phyloP scores from a whole-genome alignment of 1,284 basidiomycete species.

The Bondarzewia mesenterica region DNA sequence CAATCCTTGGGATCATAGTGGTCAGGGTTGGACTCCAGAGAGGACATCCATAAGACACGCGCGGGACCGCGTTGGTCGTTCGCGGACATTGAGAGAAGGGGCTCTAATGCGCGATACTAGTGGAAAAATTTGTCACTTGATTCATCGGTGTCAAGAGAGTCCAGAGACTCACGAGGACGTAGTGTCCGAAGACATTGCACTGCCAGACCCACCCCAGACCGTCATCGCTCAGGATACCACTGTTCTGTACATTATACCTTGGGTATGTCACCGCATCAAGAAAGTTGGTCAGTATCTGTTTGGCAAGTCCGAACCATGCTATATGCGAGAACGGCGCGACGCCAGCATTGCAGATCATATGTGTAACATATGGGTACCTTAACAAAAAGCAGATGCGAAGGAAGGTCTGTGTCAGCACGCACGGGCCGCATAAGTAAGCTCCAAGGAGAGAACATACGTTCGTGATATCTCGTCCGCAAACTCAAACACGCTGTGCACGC shows the following conservation, averaged over 20 bases:
- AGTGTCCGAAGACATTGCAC: slow-evolving; percentile 81
- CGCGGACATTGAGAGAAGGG: slow-evolving; percentile 35
- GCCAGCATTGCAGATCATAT: slow-evolving; percentile 80
- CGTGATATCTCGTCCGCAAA: slow-evolving; percentile 52
- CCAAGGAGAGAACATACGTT: slow-evolving; percentile 34
- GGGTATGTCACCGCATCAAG: slow-evolving; percentile 50
- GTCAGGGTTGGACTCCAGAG: slow-evolving; percentile 51
- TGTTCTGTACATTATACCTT: slow-evolving; percentile 50
- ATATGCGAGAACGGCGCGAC: slow-evolving; percentile 57
- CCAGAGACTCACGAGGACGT: slow-evolving; percentile 57
- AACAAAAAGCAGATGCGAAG: slow-evolving; percentile 1
- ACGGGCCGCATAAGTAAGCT: too few relatives aligned
- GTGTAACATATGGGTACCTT: slow-evolving; percentile 79
- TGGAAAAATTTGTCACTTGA: slow-evolving; percentile 3
- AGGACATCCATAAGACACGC: slow-evolving; percentile 79
- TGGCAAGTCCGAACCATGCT: slow-evolving; percentile 40
- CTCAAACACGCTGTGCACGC: slow-evolving; percentile 51
- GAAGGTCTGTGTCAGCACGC: too few relatives aligned
- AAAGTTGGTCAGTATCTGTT: slow-evolving; percentile 44
- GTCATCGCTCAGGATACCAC: slow-evolving; percentile 59
- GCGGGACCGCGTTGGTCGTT: slow-evolving; percentile 25
- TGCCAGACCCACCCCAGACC: slow-evolving; percentile 81
- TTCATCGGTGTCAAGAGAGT: not conserved
- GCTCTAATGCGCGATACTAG: slow-evolving; percentile 54
- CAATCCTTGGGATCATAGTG: slow-evolving; percentile 61